phyloP scores from a whole-genome alignment of 1,284 basidiomycete species.

The Microbotryum violaceum region DNA sequence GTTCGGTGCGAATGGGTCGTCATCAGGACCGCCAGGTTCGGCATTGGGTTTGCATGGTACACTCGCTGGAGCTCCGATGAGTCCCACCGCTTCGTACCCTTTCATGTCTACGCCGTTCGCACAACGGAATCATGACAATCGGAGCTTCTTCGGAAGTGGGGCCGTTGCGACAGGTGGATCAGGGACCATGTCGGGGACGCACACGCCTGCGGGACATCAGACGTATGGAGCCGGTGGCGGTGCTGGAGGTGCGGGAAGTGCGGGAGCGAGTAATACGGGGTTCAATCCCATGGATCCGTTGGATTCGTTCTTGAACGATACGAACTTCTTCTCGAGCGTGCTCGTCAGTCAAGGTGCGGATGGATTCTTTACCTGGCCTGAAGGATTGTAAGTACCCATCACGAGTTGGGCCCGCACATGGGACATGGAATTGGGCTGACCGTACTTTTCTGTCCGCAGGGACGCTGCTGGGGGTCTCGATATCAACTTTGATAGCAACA shows the following conservation, averaged over 20 bases:
- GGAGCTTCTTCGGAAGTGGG: slow-evolving; percentile 2
- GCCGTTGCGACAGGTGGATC: neutral
- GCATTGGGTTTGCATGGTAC: slow-evolving; percentile 7
- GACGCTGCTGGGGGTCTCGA: no score
- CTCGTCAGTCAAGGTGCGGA: slow-evolving; percentile 8
- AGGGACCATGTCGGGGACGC: slow-evolving; percentile 10
- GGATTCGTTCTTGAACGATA: slow-evolving; percentile 14
- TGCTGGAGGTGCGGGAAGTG: neutral
- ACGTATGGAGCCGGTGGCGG: no score
- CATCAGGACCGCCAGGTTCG: neutral
- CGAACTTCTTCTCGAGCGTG: slow-evolving; percentile 15
- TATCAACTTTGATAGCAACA: no score
- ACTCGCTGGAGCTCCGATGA: slow-evolving; percentile 4
- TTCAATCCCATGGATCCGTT: neutral
- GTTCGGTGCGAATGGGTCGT: no score
- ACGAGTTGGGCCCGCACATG: no score
- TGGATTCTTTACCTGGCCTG: slow-evolving; percentile 16
- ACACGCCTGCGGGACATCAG: slow-evolving; percentile 11
- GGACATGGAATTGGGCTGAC: no score
- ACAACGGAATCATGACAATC: slow-evolving; percentile 1
- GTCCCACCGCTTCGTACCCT: neutral
- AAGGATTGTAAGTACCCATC: neutral
- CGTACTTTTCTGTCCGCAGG: no score
- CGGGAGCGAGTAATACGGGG: neutral
- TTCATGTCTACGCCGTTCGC: slow-evolving; percentile 12